Base-by-base conservation (phyloP, 805 yeast genomes). In the Babjeviella inositovora region DNA sequence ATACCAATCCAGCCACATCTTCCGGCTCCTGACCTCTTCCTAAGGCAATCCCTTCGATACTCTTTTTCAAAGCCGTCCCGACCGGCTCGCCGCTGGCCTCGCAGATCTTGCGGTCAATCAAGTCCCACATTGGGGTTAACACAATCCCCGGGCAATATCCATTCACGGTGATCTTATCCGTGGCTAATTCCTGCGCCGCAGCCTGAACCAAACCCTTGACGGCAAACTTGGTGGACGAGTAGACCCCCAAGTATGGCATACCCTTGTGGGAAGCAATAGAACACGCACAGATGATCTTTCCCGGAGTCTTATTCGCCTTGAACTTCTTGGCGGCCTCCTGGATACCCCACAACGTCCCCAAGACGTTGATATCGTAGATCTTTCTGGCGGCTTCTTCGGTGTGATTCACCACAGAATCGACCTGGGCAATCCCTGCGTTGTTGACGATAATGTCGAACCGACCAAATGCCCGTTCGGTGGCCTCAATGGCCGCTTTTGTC, bases 91-190 rank as follows among this genome's bases (percentile, higher is more conserved):
- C 44, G 17, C 33, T 27, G 20, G 36, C 19, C 23, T 31, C 37
- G 15, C 38, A 32, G 28, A 43, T 25, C 30, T 35, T 28, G 12
- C 28, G 28, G 30, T 44, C 50, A 17, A 44, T 38, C 15, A 35
- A 26, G 23, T 43, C 49, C 41, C 47, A 38, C 45, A 53, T 39
- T 28, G 51, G 50, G 1, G 60, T 53, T n/a, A 41, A 31, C n/a
- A 51, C 55, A 25, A 46, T 44, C 16, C 57, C 60, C 11, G 58
- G 59, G 28, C 50, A 47, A 27, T 50, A 45, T 4, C 46, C 31
- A 29, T 54, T 54, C 9, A 52, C 51, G n/a, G 52, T 44, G 26
- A 54, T 47, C 23, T 47, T 43, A 16, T 44, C 25, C 5, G 34
- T 25, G 1, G 56, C 56, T 28, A 45, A 33, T 28, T 54, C 60